Evolutionary conservation across 2,329 filamentous ascomycete species (phyloP).

Genomic region (Hypoxylon sp.): DNA sequence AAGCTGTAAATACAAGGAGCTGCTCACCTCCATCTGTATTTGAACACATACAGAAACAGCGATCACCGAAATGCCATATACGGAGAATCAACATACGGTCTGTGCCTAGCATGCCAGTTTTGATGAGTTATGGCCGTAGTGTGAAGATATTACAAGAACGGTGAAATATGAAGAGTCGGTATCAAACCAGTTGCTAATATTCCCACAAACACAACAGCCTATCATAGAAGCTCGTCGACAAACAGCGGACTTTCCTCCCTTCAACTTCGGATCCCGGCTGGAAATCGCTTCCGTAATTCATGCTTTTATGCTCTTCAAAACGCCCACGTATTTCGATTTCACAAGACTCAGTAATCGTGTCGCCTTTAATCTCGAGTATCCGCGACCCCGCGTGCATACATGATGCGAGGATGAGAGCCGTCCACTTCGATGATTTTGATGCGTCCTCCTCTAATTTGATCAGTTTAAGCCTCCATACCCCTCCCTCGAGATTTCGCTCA

Average conservation of each 20-base stretch:
- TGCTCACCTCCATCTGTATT: neutral
- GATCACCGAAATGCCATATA: neutral
- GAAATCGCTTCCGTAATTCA: conserved; percentile 92
- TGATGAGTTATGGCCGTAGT: neutral
- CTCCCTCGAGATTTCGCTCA: conserved; percentile 77
- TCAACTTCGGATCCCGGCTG: conserved; percentile 55
- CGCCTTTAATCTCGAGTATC: conserved; percentile 65
- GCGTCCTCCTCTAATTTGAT: conserved; percentile 54
- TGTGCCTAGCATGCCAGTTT: neutral
- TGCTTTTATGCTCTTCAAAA: conserved; percentile 90
- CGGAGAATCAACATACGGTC: neutral
- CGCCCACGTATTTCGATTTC: conserved; percentile 73
- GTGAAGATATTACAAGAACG: neutral
- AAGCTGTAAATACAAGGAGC: no score
- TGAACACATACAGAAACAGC: neutral
- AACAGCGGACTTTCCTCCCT: conserved; percentile 58
- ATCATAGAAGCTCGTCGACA: conserved; percentile 85
- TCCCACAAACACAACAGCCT: conserved; percentile 76
- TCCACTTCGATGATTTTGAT: conserved; percentile 33
- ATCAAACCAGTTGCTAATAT: conserved; percentile 9
- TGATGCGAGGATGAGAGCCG: conserved; percentile 75
- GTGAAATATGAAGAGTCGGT: neutral
- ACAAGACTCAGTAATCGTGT: conserved; percentile 61
- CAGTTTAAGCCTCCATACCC: conserved; percentile 87
- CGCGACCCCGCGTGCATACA: conserved; percentile 93